Evolutionary conservation across 768 basidiomycete genomes (phyloP).

Genomic region (Phylloporus sp.): DNA sequence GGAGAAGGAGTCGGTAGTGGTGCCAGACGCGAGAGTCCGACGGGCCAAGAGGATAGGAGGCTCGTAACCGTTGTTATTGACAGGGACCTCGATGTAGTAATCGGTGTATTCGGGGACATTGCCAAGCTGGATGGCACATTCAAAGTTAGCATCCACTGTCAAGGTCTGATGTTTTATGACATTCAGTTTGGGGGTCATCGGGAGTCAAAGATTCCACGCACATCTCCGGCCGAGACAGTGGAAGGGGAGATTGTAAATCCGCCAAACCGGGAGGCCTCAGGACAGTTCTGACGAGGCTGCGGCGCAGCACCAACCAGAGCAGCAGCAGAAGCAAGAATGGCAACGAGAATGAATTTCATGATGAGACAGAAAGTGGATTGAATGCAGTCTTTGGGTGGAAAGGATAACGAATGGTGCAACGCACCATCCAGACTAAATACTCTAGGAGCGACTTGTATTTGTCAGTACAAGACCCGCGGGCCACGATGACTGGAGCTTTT

Average conservation of each 20-base stretch:
- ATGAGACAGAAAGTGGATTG: background rate
- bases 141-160: slow-evolving; percentile 21
- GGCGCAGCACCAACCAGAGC: slow-evolving; percentile 18
- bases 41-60: slow-evolving; percentile 29
- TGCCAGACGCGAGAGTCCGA: slow-evolving; percentile 9
- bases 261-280: slow-evolving; percentile 23
- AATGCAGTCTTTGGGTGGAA: background rate
- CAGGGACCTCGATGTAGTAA: slow-evolving; percentile 33
- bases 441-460: background rate
- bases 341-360: slow-evolving; percentile 19
- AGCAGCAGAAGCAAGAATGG: slow-evolving; percentile 8
- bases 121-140: slow-evolving; percentile 23
- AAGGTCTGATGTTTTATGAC: slow-evolving; percentile 11
- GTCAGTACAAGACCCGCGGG: background rate
- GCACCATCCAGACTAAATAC: slow-evolving; percentile 10
- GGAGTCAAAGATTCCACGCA: slow-evolving; percentile 1
- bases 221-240: slow-evolving; percentile 23
- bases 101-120: slow-evolving; percentile 25
- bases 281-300: slow-evolving; percentile 17
- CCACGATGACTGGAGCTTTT: background rate
- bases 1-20: slow-evolving; percentile 13
- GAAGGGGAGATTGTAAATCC: slow-evolving; percentile 16
- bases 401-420: background rate
- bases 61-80: slow-evolving; percentile 29
- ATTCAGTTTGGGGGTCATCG: slow-evolving; percentile 2